These are phyloP conservation scores for Ceratobasidium sp. DNA, from an alignment of 1,284 basidiomycete species.

Conservation along the genomic window DNA sequence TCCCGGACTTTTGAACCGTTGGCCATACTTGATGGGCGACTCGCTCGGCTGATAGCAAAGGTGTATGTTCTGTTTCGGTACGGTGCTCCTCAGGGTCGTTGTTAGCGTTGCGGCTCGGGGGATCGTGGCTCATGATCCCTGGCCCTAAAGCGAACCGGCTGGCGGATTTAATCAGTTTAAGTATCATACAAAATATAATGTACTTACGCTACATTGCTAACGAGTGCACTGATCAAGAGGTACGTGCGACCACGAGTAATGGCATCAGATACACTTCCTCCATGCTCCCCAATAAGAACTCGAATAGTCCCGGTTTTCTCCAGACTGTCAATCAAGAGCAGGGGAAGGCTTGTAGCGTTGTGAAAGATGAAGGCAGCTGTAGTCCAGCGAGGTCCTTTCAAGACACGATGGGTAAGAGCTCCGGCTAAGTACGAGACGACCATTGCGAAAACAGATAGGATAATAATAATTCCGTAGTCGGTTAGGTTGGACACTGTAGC, in stretches of 20 bases:
- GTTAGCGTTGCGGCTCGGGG: neutral
- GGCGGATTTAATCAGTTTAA: neutral
- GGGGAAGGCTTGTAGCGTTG: constrained; percentile 42
- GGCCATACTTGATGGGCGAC: constrained; percentile 24
- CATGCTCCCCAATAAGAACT: constrained; percentile 16
- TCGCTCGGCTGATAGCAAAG: constrained; percentile 19
- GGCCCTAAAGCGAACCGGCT: constrained; percentile 33
- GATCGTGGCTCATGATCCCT: constrained; percentile 22
- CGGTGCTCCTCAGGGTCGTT: neutral
- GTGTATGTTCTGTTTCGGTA: constrained; percentile 21
- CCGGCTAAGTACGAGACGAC: constrained; percentile 28
- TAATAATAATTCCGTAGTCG: constrained; percentile 34
- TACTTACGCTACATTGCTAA: constrained; percentile 39
- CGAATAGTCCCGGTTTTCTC: constrained; percentile 43
- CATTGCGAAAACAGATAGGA: constrained; percentile 32
- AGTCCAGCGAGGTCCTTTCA: constrained; percentile 39
- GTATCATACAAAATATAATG: neutral
- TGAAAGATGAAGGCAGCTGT: constrained; percentile 40
- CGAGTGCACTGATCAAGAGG: constrained; percentile 36
- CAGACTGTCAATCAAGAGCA: constrained; percentile 39
- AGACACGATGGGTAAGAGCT: neutral
- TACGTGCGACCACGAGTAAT: constrained; percentile 33
- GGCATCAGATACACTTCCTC: constrained; percentile 28
- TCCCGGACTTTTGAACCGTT: neutral
- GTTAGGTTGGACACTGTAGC: constrained; percentile 26